Percentiles rank a stretch among this genome's conserved stretches.
phyloP scores from a whole-genome alignment of 2,329 filamentous ascomycete genomes.

The Pseudopyrenochaeta lycopersici region DNA sequence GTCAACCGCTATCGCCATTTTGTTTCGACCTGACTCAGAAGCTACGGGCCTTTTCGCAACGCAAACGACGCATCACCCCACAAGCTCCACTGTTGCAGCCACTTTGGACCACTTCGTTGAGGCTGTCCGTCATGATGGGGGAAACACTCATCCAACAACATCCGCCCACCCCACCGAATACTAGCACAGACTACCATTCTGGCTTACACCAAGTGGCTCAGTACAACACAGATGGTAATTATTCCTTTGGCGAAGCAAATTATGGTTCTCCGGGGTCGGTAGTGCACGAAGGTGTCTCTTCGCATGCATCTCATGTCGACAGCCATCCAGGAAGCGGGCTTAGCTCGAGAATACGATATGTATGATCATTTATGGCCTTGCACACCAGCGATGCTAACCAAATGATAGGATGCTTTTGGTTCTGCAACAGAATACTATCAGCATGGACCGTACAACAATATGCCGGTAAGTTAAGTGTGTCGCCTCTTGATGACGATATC shows the following conservation, averaged over 20 bases:
- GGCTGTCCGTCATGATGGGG: slow-evolving; percentile 39
- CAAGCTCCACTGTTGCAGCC: slow-evolving; percentile 13
- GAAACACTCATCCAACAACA: slow-evolving; percentile 47
- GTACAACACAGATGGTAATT: slow-evolving; percentile 52
- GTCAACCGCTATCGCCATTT: slow-evolving; percentile 5
- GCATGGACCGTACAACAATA: slow-evolving; percentile 33
- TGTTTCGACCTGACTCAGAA: slow-evolving; percentile 20
- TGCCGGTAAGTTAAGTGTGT: slow-evolving; percentile 31
- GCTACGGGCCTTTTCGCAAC: slow-evolving; percentile 8
- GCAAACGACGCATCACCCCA: slow-evolving; percentile 4
- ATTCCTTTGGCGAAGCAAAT: slow-evolving; percentile 45
- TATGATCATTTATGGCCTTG: slow-evolving; percentile 22
- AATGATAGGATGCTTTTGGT: slow-evolving; percentile 42
- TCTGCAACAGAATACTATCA: slow-evolving; percentile 37
- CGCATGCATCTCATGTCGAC: slow-evolving; percentile 37
- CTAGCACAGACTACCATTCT: slow-evolving; percentile 42
- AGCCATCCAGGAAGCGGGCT: slow-evolving; percentile 28
- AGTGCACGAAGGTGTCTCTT: slow-evolving; percentile 37
- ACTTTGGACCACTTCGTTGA: slow-evolving; percentile 6
- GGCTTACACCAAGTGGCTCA: slow-evolving; percentile 54
- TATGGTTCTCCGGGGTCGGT: slow-evolving; percentile 42
- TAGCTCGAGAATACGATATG: slow-evolving; percentile 45
- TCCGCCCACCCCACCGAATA: slow-evolving; percentile 48
- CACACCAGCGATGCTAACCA: slow-evolving; percentile 27
- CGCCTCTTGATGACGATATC: not conserved